phyloP scores from a whole-genome alignment of 2,329 filamentous ascomycete genomes.

The Xylogone sp. region DNA sequence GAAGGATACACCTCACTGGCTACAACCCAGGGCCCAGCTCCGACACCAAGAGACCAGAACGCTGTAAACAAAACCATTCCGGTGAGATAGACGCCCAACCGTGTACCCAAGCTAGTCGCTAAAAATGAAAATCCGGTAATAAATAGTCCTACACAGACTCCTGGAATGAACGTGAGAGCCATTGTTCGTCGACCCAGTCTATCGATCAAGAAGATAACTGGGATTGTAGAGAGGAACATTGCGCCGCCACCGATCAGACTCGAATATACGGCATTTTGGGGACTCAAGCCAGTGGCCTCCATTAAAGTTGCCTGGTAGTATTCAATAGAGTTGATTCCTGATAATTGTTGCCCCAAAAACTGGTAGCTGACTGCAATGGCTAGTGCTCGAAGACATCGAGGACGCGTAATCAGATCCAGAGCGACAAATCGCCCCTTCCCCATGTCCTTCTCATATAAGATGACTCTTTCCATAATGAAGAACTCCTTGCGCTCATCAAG shows the following conservation, averaged over 20 bases:
- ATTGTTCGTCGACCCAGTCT: background rate
- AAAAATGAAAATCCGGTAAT: background rate
- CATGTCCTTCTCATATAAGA: background rate
- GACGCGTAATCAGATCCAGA: background rate
- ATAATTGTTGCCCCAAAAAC: background rate
- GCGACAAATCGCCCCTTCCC: background rate
- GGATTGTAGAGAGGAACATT: background rate
- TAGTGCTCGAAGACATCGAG: background rate
- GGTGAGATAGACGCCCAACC: background rate
- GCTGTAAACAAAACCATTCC: background rate
- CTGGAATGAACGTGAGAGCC: background rate
- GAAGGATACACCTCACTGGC: background rate
- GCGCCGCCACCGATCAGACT: background rate
- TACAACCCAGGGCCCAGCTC: background rate
- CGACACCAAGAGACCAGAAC: background rate
- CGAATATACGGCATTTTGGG: background rate
- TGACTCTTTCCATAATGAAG: background rate
- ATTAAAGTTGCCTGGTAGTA: background rate
- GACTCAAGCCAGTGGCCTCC: background rate
- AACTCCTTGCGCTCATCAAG: background rate
- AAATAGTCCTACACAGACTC: background rate
- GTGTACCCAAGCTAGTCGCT: background rate
- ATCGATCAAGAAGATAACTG: background rate
- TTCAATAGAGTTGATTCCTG: background rate
- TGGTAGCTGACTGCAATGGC: background rate